Base-by-base conservation (phyloP, 176 grass and related monocot species). In the Musa acuminata region DNA sequence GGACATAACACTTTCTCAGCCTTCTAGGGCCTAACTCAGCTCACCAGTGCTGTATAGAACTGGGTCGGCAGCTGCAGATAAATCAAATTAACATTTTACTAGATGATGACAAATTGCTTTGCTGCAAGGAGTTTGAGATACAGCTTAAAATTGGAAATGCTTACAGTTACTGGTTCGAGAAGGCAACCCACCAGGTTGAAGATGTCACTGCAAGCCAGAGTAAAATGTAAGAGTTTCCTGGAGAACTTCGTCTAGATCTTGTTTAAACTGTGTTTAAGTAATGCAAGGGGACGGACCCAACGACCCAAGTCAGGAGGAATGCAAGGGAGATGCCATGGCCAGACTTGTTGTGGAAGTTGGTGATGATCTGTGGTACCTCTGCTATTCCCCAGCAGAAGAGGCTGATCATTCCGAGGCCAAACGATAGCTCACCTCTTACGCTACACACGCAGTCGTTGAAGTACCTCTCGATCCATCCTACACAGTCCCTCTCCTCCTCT, bases 171-270 rank as follows among this genome's bases (percentile, higher is more conserved):
- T 20, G 76, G 76, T 49, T 78, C 76, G 10, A 78, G 21, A 78
- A 78, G 62, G 76, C 76, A 78, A 3, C 76, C 76, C 23, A 43
- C 76, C 51, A 67, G 21, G 63, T 78, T 78, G 21, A 78, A 78
- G 49, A 78, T 12, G 17, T 78, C 76, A 11, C 76, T 78, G 58
- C 23, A 51, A 22, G 35, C 19, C 13, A 35, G 16, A 9, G 35
- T 4, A 5, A 43, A 43, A 5, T 43, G 4, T 43, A 43, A 43
- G 35, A 43, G 35, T 43, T 43, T 5, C 4, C 35, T 0, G 35
- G 35, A 43, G 35, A 43, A 43, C 4, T 43, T 43, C 4, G 35
- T 43, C 35, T 43, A 43, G 4, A 43, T 43, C 3, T 43, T 43
- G 35, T 43, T 43, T 43, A 43, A 43, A 43, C 3, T 43, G 6